These are phyloP conservation scores for Triangularia setosa DNA, from an alignment of 2,329 filamentous ascomycete genomes.

Conservation along the genomic window DNA sequence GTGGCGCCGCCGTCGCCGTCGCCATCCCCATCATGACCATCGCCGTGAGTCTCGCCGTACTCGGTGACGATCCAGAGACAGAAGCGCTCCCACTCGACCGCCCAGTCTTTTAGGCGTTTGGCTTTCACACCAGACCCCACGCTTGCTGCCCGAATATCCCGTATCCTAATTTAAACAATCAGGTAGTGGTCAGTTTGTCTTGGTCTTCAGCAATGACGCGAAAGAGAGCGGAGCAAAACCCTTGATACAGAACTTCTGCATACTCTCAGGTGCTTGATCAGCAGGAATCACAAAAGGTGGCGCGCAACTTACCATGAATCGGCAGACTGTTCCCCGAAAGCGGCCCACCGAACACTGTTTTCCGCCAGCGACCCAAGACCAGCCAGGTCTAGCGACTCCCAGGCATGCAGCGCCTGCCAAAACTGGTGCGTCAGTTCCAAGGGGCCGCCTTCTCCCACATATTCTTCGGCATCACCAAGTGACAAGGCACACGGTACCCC, in stretches of 20 bases:
- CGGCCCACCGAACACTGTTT: conserved; percentile 87
- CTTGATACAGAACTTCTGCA: no score
- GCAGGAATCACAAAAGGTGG: background rate
- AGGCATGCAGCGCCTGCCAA: conserved; percentile 88
- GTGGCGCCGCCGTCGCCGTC: background rate
- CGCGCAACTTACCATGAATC: conserved; percentile 53
- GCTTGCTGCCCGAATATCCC: conserved; percentile 69
- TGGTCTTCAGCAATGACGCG: background rate
- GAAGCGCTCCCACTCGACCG: conserved; percentile 79
- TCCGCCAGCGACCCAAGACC: conserved; percentile 84
- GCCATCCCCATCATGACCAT: background rate
- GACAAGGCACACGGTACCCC: conserved; percentile 80
- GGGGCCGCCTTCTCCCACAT: conserved; percentile 30
- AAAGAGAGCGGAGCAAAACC: background rate
- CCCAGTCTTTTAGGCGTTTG: conserved; percentile 71
- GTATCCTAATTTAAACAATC: conserved; percentile 39
- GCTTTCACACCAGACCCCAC: conserved; percentile 69
- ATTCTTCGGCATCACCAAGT: conserved; percentile 73
- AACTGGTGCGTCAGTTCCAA: conserved; percentile 88
- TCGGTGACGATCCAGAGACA: conserved; percentile 86
- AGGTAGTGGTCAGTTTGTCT: background rate
- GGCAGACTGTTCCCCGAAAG: conserved; percentile 73
- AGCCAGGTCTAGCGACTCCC: conserved; percentile 85
- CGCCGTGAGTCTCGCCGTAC: conserved; percentile 40
- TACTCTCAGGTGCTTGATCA: background rate